Conservation (phyloP, 495 filamentous ascomycete genomes). For the Friedmanniomyces endolithicus region DNA sequence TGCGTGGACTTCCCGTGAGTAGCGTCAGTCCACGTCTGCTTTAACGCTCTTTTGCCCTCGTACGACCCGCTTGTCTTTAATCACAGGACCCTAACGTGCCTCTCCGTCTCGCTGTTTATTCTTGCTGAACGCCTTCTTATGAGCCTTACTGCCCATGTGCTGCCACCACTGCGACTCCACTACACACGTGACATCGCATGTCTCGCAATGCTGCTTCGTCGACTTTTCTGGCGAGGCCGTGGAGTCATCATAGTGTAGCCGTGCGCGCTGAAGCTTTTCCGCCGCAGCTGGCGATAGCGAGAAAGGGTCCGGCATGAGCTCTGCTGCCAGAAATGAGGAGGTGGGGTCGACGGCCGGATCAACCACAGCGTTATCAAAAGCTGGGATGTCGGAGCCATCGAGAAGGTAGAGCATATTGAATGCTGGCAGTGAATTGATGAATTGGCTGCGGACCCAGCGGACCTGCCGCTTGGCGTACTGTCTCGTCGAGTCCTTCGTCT, state of each 20-base stretch:
- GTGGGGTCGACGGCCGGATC: slow-evolving; percentile 51
- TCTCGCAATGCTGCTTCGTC: slow-evolving; percentile 49
- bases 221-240: slow-evolving; percentile 36
- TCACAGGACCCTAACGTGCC: not conserved
- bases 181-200: slow-evolving; percentile 55
- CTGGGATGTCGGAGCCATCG: slow-evolving; percentile 51
- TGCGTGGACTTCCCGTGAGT: too few species aligned
- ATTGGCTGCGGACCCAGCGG: slow-evolving; percentile 77
- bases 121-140: slow-evolving; percentile 19
- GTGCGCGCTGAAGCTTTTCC: slow-evolving; percentile 38
- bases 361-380: slow-evolving; percentile 47
- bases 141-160: slow-evolving; percentile 53
- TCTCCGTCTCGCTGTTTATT: not conserved
- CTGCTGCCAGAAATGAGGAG: slow-evolving; percentile 43
- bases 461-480: slow-evolving; percentile 78
- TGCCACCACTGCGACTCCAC: slow-evolving; percentile 62
- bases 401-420: slow-evolving; percentile 35
- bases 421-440: slow-evolving; percentile 50
- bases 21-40: too few species aligned
- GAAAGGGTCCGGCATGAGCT: slow-evolving; percentile 45
- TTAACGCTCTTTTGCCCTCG: too few species aligned
- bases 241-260: slow-evolving; percentile 28
- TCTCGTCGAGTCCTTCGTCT: slow-evolving; percentile 63
- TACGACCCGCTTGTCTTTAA: too few species aligned
- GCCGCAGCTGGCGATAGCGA: slow-evolving; percentile 49